Evolutionary conservation across 202 grass and related monocot genomes (phyloP), one percentile per base, ranked within the genome.

Genomic region (Carex sylvatica): DNA sequence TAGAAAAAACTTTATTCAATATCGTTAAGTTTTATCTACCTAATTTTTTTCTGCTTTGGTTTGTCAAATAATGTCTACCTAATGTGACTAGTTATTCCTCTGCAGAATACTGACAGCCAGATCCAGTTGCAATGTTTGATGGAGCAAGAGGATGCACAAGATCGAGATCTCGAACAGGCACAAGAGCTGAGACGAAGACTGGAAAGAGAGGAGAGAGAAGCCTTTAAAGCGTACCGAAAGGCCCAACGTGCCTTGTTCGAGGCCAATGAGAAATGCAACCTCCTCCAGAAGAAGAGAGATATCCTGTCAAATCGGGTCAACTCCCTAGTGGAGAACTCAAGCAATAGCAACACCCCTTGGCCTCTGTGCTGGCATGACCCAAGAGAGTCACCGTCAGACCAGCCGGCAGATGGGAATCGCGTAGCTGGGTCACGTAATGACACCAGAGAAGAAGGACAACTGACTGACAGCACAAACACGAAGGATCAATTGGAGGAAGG

Each of bases 161-260:
- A 96, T 65, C 89, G 61, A 86, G 96, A 95, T 79, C 86, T 96
- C 83, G 93, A 99, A 83, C 85, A 91, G 67, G 96, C 89, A 85
- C 93, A 96, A 80, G 87, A 93, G 79, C 72, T 87, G 65, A 92
- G 93, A 85, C 63, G 85, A 61, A 92, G 83, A 82, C 94, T 93
- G 23, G 93, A 99, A 86, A 80, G 89, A 85, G 84, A 93, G 83
- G 96, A 96, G 88, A 99, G 88, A 83, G 87, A 88, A 86, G 96
- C 96, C 36, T 85, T 99, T 23, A 92, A 89, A 92, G 93, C 91
- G 31, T 96, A 93, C 71, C 87, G 96, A 62, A 93, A 89, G 82
- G 88, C 89, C 77, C 93, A 99, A 89, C 82, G 74, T 88, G 88
- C 89, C 89, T 90, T 99, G 89, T 70, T 95, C 22, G 84, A 96